Base-by-base conservation (phyloP, 306 rosid species). In the Cercis canadensis region DNA sequence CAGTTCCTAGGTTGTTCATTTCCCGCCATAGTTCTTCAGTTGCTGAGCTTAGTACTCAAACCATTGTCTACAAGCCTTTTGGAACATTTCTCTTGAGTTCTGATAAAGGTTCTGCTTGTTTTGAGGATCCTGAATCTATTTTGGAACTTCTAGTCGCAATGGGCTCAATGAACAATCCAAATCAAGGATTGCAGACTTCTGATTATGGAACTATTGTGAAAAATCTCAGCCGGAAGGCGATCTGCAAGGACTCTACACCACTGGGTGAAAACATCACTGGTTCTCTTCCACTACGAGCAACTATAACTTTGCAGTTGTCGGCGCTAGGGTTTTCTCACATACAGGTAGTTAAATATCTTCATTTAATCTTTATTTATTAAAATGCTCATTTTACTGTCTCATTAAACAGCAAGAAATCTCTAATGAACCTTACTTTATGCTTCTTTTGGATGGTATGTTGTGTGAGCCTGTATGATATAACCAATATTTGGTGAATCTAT, bases 71-170 rank as follows among this genome's bases (percentile, higher is more conserved):
- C 62, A 40, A 56, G 58, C 90, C 96, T 16, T 92, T 89, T 8
- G 98, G 98, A 31, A 89, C 88, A 62, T 84, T 86, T 59, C 78
- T 92, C 0, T 13, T 92, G 4, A 80, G 86, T 65, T 86, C 83
- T 2, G 69, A 77, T 54, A 10, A 8, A 0, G 82, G 79, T 3
- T 74, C 79, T 75, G 53, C 90, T 69, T 89, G 84, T 61, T 80
- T 78, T 73, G 92, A 77, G 57, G 53, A 77, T 41, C 82, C 87
- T 12, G 78, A 75, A 3, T 67, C 82, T 44, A 56, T 85, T 67
- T 65, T 54, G 57, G 53, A 36, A 36, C 9, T 81, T 63, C 67
- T 92, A 11, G 7, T 2, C 21, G 67, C 46, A 44, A 61, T 78
- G 62, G 13, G 43, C 33, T 37, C 80, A 2, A 2, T 13, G 11